phyloP scores from a whole-genome alignment of 306 rosid genomes.

The Hippophae rhamnoides region DNA sequence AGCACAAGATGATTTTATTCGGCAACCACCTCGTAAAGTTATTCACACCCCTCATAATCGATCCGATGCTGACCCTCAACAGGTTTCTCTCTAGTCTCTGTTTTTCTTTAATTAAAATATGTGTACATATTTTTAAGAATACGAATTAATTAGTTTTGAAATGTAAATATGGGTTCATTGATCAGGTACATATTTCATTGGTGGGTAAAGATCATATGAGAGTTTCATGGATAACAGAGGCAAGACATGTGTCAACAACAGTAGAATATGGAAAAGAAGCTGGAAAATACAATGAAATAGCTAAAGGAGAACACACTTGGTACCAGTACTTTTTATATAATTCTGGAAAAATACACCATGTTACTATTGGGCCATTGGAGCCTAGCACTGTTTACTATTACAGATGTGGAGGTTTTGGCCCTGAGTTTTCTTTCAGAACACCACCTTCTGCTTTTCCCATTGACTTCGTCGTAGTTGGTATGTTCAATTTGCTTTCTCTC shows the following conservation, averaged over 20 bases:
- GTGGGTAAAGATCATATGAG: constrained; percentile 53
- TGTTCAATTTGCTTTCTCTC: constrained; percentile 9
- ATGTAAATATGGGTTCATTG: neutral
- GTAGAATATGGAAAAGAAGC: constrained; percentile 34
- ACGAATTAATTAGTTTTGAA: too few relatives aligned
- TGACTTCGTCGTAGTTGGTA: constrained; percentile 61
- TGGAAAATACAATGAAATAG: constrained; percentile 17
- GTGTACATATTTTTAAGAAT: neutral
- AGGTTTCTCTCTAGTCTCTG: constrained; percentile 5
- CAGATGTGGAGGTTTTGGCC: constrained; percentile 35
- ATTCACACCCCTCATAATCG: constrained; percentile 13
- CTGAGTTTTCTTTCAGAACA: constrained; percentile 54
- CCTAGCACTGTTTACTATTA: constrained; percentile 30
- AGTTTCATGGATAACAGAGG: constrained; percentile 64
- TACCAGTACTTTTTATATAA: constrained; percentile 24
- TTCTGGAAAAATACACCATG: constrained; percentile 41
- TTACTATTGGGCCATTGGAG: constrained; percentile 30
- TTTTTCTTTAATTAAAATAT: neutral
- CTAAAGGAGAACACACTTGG: constrained; percentile 23
- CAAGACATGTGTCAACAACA: constrained; percentile 14
- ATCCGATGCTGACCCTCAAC: constrained; percentile 29
- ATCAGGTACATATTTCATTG: constrained; percentile 63
- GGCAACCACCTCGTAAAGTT: constrained; percentile 21
- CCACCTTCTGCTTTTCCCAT: constrained; percentile 49
- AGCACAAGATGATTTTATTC: constrained; percentile 12